Evolutionary conservation across 2,329 filamentous ascomycete species (phyloP).

Genomic region (Ceratocystis cacaofunesta): DNA sequence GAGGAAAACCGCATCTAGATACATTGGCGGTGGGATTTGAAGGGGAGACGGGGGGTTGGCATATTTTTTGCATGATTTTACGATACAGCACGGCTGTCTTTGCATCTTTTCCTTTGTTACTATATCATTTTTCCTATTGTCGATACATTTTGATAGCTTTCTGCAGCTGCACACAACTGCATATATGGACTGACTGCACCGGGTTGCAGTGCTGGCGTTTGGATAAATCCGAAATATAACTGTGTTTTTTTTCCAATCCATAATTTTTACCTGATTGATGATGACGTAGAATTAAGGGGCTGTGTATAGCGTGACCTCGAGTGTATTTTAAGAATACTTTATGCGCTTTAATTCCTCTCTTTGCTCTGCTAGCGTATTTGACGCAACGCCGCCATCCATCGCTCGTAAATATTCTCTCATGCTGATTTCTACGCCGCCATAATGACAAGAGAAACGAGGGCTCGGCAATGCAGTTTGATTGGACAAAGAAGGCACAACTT

Average conservation of each 20-base stretch:
- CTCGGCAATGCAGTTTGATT: background rate
- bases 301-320: background rate
- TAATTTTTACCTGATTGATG: background rate
- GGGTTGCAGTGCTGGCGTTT: conserved; percentile 6
- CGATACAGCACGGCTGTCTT: conserved; percentile 4
- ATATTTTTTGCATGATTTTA: conserved; percentile 8
- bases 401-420: background rate
- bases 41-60: too few relatives aligned
- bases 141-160: background rate
- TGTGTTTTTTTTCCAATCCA: background rate
- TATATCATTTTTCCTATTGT: conserved; percentile 14
- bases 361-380: background rate
- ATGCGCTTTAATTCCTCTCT: background rate
- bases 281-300: background rate
- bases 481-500: background rate
- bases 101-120: conserved; percentile 9
- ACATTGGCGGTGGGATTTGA: background rate
- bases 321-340: background rate
- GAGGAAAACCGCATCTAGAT: conserved; percentile 24
- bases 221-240: background rate
- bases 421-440: background rate
- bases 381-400: too few relatives aligned
- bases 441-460: background rate
- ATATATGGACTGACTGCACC: background rate
- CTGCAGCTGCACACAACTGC: background rate